These are phyloP conservation scores for Neonectria hederae DNA, from an alignment of 2,329 filamentous ascomycete species.

Conservation along the genomic window DNA sequence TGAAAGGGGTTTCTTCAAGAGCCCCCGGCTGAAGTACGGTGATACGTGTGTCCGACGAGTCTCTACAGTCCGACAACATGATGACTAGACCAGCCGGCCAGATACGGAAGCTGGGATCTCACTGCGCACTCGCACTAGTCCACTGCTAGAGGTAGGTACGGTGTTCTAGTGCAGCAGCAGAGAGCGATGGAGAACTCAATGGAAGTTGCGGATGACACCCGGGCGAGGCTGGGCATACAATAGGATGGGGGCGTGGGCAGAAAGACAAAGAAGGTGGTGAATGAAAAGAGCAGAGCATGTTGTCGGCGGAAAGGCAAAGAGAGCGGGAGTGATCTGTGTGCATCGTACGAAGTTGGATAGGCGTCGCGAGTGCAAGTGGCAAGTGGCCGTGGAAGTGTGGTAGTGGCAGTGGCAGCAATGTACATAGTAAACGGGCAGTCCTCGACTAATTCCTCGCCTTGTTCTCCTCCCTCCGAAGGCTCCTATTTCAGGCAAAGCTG, in stretches of 20 bases:
- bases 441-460: background rate
- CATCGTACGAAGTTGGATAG: background rate
- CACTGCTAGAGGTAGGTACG: slow-evolving; percentile 10
- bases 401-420: too few relatives aligned
- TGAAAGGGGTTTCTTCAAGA: slow-evolving; percentile 22
- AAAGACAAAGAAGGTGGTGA: slow-evolving; percentile 4
- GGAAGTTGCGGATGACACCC: slow-evolving; percentile 22
- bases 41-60: slow-evolving; percentile 26
- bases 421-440: too few relatives aligned
- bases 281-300: slow-evolving; percentile 11
- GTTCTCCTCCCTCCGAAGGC: background rate
- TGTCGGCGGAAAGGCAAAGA: slow-evolving; percentile 9
- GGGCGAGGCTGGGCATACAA: slow-evolving; percentile 22
- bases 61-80: slow-evolving; percentile 9
- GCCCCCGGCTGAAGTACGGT: slow-evolving; percentile 20
- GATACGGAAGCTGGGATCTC: slow-evolving; percentile 32
- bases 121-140: slow-evolving; percentile 27
- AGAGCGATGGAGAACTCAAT: slow-evolving; percentile 21
- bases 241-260: slow-evolving; percentile 21
- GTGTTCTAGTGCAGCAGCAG: slow-evolving; percentile 12
- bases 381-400: slow-evolving; percentile 2
- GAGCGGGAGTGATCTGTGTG: slow-evolving; percentile 3
- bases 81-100: slow-evolving; percentile 25
- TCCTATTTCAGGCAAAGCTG: slow-evolving; percentile 10
- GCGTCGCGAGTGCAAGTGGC: background rate